phyloP scores from a whole-genome alignment of 2,329 filamentous ascomycete genomes.

The Cyanodermella asteris region DNA sequence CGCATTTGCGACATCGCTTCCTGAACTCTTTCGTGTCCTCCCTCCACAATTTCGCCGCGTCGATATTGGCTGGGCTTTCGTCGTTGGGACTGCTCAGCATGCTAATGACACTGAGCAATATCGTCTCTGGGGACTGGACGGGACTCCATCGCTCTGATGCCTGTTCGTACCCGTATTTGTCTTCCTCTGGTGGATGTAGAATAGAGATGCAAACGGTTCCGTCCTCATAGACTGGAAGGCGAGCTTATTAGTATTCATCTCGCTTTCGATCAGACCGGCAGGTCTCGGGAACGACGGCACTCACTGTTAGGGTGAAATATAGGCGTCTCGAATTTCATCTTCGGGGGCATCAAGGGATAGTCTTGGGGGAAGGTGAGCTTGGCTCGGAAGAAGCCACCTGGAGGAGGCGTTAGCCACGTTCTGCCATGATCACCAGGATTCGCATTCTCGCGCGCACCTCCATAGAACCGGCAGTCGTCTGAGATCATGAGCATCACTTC shows the following conservation, averaged over 20 bases:
- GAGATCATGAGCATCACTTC: constrained; percentile 98
- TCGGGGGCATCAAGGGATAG: constrained; percentile 75
- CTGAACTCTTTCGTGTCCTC: constrained; percentile 64
- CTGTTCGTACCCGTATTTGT: constrained; percentile 80
- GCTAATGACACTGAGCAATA: constrained; percentile 76
- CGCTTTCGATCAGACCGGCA: too few relatives aligned
- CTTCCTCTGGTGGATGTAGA: constrained; percentile 82
- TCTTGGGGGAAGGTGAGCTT: constrained; percentile 60
- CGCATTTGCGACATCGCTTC: constrained; percentile 53
- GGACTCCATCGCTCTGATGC: constrained; percentile 84
- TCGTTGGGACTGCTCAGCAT: constrained; percentile 85
- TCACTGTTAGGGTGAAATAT: constrained; percentile 82
- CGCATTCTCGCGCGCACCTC: constrained; percentile 34
- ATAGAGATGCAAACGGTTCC: constrained; percentile 94
- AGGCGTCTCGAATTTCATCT: constrained; percentile 64
- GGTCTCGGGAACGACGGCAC: too few relatives aligned
- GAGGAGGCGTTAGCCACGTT: constrained; percentile 1
- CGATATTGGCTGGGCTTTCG: constrained; percentile 85
- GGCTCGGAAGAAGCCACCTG: constrained; percentile 83
- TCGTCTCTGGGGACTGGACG: constrained; percentile 87
- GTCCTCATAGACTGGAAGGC: constrained; percentile 46
- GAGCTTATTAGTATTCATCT: too few relatives aligned
- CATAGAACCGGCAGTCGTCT: constrained; percentile 83
- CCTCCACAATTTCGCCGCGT: constrained; percentile 72
- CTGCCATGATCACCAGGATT: constrained; percentile 1